Conservation (phyloP, 1,284 basidiomycete genomes). For the Amylostereum chailletii region DNA sequence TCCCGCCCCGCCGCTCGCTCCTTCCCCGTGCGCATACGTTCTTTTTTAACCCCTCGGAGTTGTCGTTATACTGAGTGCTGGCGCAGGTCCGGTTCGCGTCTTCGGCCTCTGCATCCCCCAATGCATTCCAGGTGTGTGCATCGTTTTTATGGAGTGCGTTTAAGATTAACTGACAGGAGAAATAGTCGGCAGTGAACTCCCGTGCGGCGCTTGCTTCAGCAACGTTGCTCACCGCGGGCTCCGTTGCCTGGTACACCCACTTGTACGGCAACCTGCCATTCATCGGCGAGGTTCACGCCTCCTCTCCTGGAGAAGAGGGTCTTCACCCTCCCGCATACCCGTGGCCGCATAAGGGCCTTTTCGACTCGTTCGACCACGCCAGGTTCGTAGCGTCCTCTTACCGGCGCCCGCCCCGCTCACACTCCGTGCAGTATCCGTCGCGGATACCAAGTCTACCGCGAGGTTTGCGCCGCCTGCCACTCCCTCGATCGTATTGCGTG, state of each 20-base stretch:
- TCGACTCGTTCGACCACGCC: slow-evolving; percentile 94
- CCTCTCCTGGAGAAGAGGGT: slow-evolving; percentile 88
- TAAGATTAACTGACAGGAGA: not conserved
- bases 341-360: slow-evolving; percentile 83
- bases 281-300: slow-evolving; percentile 83
- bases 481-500: slow-evolving; percentile 99
- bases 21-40: slow-evolving; percentile 19
- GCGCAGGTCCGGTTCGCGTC: slow-evolving; percentile 64
- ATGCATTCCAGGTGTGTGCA: slow-evolving; percentile 49
- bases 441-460: slow-evolving; percentile 98
- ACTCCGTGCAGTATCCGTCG: slow-evolving; percentile 73
- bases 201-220: slow-evolving; percentile 73
- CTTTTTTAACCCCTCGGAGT: slow-evolving; percentile 6
- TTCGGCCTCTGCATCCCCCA: slow-evolving; percentile 41
- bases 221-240: slow-evolving; percentile 76
- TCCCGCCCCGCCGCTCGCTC: slow-evolving; percentile 32
- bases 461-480: slow-evolving; percentile 98
- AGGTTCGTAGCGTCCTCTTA: slow-evolving; percentile 41
- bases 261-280: slow-evolving; percentile 87
- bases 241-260: slow-evolving; percentile 94
- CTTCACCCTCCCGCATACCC: slow-evolving; percentile 87
- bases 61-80: slow-evolving; percentile 5
- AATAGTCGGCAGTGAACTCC: slow-evolving; percentile 52
- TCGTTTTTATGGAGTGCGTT: not conserved
- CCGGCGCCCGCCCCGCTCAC: slow-evolving; percentile 2